These are phyloP conservation scores for Spergularia bocconei DNA, from an alignment of 148 eudicot genomes.

Conservation along the genomic window DNA sequence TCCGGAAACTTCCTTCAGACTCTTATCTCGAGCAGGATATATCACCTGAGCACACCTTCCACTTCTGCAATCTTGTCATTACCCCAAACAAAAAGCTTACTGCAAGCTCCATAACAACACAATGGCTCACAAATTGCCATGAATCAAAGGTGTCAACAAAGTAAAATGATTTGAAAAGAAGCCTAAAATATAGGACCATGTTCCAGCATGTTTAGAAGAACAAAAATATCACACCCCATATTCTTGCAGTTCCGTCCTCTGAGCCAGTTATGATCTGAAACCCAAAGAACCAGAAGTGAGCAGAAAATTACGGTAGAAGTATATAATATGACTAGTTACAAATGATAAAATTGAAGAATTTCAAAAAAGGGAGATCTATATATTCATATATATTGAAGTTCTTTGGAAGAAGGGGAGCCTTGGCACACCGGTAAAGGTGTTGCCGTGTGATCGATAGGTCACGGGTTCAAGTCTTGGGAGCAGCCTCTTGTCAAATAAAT, in stretches of 20 bases:
- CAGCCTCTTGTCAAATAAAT: too few species aligned
- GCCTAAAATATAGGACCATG: neutral
- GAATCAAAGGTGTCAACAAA: neutral
- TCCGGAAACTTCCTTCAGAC: conserved; percentile 41
- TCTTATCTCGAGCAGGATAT: conserved; percentile 46
- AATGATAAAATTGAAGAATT: neutral
- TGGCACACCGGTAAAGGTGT: too few species aligned
- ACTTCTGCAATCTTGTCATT: conserved; percentile 57
- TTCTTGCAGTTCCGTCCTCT: conserved; percentile 90
- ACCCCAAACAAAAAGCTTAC: neutral
- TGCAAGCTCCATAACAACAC: neutral
- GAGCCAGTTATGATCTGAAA: conserved; percentile 90
- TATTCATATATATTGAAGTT: neutral
- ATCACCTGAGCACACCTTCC: conserved; percentile 76
- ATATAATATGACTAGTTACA: neutral
- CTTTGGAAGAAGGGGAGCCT: too few species aligned
- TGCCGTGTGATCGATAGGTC: too few species aligned
- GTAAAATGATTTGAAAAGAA: neutral
- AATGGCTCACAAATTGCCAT: neutral
- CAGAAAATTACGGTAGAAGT: neutral
- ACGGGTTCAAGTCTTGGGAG: too few species aligned
- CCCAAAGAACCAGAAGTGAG: conserved; percentile 17
- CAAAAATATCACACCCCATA: conserved; percentile 70
- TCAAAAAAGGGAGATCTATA: neutral
- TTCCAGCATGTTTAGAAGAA: neutral